Evolutionary conservation across 2,329 filamentous ascomycete genomes (phyloP).

Genomic region (Epichloe brachyelytri): DNA sequence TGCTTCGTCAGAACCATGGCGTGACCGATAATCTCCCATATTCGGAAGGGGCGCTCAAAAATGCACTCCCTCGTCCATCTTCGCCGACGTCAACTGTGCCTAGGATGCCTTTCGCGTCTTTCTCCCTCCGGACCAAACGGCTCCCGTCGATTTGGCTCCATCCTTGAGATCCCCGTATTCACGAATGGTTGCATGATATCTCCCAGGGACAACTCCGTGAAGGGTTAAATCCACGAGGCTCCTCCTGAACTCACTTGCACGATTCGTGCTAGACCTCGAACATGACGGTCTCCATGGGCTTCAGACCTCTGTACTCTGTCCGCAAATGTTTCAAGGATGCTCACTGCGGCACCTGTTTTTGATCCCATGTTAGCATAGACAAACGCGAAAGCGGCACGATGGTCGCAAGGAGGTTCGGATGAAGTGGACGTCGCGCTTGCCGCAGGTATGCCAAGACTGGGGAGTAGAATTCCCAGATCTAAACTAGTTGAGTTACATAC

Average conservation of each 20-base stretch:
- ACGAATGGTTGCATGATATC: conserved; percentile 72
- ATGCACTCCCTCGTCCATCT: conserved; percentile 64
- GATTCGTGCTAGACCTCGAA: conserved; percentile 83
- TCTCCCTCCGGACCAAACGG: conserved; percentile 56
- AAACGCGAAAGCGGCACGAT: neutral
- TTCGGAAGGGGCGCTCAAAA: conserved; percentile 72
- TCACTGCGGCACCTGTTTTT: conserved; percentile 63
- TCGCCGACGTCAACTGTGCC: conserved; percentile 64
- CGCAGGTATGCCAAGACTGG: neutral
- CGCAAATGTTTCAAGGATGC: conserved; percentile 82
- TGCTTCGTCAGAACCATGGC: conserved; percentile 72
- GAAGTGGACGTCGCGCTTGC: neutral
- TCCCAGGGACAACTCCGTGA: conserved; percentile 67
- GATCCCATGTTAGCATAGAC: conserved; percentile 4
- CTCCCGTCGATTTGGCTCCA: conserved; percentile 71
- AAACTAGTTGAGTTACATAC: conserved; percentile 35
- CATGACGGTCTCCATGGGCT: conserved; percentile 36
- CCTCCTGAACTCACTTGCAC: conserved; percentile 70
- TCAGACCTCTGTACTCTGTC: conserved; percentile 35
- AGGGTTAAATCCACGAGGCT: conserved; percentile 84
- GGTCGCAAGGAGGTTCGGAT: neutral
- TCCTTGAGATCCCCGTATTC: conserved; percentile 76
- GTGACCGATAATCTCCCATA: conserved; percentile 94
- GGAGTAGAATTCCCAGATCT: neutral
- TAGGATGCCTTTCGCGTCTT: conserved; percentile 41